A percentile compares a stretch with the other conserved stretches of the same genome.
These are phyloP conservation scores for Stephania cephalantha DNA, from an alignment of 164 flowering plant genomes.

Conservation along the genomic window DNA sequence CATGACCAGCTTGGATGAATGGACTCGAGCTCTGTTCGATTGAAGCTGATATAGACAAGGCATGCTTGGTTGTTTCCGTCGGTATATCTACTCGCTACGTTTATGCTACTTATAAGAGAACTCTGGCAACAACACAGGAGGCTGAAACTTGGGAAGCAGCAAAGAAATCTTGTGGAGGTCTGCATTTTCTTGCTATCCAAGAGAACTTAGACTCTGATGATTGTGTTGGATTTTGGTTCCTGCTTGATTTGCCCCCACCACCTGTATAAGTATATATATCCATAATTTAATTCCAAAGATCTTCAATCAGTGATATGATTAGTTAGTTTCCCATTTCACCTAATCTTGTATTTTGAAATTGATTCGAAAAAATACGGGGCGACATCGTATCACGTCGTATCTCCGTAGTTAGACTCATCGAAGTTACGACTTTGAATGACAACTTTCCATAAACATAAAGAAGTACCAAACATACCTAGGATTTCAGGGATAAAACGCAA, in stretches of 20 bases:
- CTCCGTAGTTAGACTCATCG: too few relatives aligned
- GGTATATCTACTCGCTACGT: slow-evolving; percentile 79
- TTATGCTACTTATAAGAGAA: slow-evolving; percentile 72
- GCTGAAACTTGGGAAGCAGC: slow-evolving; percentile 99
- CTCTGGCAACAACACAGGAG: slow-evolving; percentile 59
- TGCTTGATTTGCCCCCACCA: slow-evolving; percentile 89
- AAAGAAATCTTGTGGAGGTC: slow-evolving; percentile 84
- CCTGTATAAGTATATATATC: slow-evolving; percentile 45
- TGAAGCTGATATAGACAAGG: slow-evolving; percentile 65
- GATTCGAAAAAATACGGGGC: too few relatives aligned
- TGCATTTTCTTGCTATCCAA: slow-evolving; percentile 93
- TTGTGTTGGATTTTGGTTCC: slow-evolving; percentile 94
- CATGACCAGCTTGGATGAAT: slow-evolving; percentile 85
- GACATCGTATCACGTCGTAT: too few relatives aligned
- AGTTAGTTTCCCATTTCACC: too few relatives aligned
- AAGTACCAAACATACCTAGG: too few relatives aligned
- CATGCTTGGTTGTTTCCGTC: slow-evolving; percentile 64
- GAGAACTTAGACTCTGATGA: slow-evolving; percentile 83
- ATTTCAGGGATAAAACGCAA: too few relatives aligned
- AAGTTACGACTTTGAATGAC: too few relatives aligned
- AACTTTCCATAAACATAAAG: too few relatives aligned
- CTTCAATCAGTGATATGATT: not conserved
- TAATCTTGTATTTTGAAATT: too few relatives aligned
- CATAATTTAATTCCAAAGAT: too few relatives aligned
- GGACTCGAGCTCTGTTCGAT: slow-evolving; percentile 79